phyloP scores from a whole-genome alignment of 768 basidiomycete species.

The Boletus pseudo-olivaceus region DNA sequence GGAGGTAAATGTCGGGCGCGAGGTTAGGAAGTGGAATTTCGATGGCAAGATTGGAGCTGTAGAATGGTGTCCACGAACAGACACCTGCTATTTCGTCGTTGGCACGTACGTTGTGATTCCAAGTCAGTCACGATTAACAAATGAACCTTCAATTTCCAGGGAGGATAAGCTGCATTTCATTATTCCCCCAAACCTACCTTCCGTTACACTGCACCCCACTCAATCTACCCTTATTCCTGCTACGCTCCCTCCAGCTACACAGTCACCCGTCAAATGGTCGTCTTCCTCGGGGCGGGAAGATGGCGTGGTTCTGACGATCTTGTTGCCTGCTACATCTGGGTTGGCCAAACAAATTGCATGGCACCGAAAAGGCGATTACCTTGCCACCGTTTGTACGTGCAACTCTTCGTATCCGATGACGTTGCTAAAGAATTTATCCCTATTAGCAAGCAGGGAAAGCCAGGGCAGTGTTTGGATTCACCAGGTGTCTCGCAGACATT shows the following conservation, averaged over 20 bases:
- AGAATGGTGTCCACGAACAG: conserved; percentile 91
- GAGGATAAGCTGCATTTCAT: conserved; percentile 79
- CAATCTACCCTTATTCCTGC: conserved; percentile 60
- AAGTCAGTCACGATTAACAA: conserved; percentile 2
- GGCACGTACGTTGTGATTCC: conserved; percentile 58
- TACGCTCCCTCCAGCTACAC: conserved; percentile 55
- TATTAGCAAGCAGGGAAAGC: conserved; percentile 57
- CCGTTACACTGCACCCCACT: conserved; percentile 53
- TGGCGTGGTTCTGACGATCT: conserved; percentile 55
- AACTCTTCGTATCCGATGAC: conserved; percentile 1
- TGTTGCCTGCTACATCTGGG: conserved; percentile 63
- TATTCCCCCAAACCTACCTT: conserved; percentile 74
- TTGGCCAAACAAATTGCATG: conserved; percentile 79
- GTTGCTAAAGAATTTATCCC: conserved; percentile 4
- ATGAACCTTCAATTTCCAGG: conserved; percentile 38
- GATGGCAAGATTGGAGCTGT: conserved; percentile 74
- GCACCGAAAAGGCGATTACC: conserved; percentile 94
- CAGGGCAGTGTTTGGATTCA: conserved; percentile 94
- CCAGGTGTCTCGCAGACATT: conserved; percentile 88
- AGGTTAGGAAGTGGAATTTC: conserved; percentile 85
- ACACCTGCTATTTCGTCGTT: conserved; percentile 75
- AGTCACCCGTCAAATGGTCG: conserved; percentile 71
- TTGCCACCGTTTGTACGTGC: conserved; percentile 88
- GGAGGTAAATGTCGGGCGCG: conserved; percentile 88
- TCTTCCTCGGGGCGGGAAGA: conserved; percentile 49